Base-by-base conservation (phyloP, 208 protist species). In the Strigomonas culicis region DNA sequence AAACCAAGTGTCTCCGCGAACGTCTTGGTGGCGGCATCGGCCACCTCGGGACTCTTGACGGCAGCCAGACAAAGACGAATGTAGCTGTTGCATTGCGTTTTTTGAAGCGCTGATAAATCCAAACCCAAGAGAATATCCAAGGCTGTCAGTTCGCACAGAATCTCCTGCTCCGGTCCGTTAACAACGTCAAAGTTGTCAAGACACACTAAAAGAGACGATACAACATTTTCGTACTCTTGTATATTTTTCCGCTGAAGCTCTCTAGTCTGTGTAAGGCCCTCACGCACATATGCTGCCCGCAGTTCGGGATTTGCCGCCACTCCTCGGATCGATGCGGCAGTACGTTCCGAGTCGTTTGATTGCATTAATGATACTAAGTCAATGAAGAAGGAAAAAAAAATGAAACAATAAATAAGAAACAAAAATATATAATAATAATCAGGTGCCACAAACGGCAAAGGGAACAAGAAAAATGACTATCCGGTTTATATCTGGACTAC, bases 11-110 rank as follows among this genome's bases (percentile, higher is more conserved):
- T 81, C 59, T 82, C 72, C 3, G 75, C 70, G 60, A 95, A 93
- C 44, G 79, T 84, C 62, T 79, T 75, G 0, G 84, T 70, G 1
- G 82, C 89, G 21, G 72, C 79, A 0, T 75, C 67, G 32, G 85
- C 85, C 10, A 87, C 59, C 0, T 68, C 59, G 10, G 73, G 57
- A 52, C 83, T 79, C 17, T 64, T 75, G n/a, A 87, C 82, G 17
- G 58, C 70, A 39, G 64, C 59, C 4, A 95, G 69, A 49, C 89
- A 95, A 13, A 95, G 74, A 0, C 74, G 74, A 39, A 92, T 56
- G 65, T 92, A 95, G 69, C 82, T 90, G 66, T 87, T 92, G 63
- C 84, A 95, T 66, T 90, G 85, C 50, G 77, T 84, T 0, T 90
- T 43, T 53, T 93, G 89, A 51, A 79, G 83, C 11, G 82, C 72